Percentiles rank a stretch among this genome's conserved stretches.
Conservation (phyloP, 129 eudicot species). For the Smallanthus sonchifolius region DNA sequence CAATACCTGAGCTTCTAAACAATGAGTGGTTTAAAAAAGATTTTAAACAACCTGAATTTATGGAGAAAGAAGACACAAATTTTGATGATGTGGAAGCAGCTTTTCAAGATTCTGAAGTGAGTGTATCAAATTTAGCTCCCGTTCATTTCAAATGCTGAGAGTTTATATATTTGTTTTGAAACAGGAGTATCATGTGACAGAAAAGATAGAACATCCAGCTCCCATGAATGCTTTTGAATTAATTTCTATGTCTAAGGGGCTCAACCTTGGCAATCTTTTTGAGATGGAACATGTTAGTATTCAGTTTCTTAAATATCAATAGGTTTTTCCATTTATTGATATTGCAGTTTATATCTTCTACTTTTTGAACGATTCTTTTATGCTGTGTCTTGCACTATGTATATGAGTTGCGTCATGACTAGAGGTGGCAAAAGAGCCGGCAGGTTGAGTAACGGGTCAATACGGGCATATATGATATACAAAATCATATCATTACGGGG, state of each 20-base stretch:
- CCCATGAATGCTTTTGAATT: conserved; percentile 96
- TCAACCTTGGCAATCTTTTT: conserved; percentile 81
- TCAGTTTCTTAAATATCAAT: neutral
- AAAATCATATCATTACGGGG: no score
- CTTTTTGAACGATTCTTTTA: no score
- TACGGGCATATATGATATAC: no score
- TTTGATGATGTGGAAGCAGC: conserved; percentile 95
- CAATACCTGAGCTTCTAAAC: conserved; percentile 66
- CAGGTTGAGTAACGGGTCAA: no score
- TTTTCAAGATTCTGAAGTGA: conserved; percentile 79
- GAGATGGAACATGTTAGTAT: conserved; percentile 65
- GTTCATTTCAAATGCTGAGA: neutral
- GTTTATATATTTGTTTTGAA: conserved; percentile 13
- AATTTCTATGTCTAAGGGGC: conserved; percentile 85
- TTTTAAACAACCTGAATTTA: conserved; percentile 67
- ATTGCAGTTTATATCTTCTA: neutral
- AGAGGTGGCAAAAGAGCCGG: no score
- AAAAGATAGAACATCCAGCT: conserved; percentile 69
- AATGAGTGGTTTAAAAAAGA: conserved; percentile 86
- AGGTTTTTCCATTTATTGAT: neutral
- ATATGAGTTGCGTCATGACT: no score
- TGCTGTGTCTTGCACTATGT: no score
- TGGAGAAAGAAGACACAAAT: conserved; percentile 74
- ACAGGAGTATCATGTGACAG: conserved; percentile 73
- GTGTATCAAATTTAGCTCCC: conserved; percentile 6